Evolutionary conservation across 345 rosid genomes (phyloP).

Genomic region (Populus deltoides): DNA sequence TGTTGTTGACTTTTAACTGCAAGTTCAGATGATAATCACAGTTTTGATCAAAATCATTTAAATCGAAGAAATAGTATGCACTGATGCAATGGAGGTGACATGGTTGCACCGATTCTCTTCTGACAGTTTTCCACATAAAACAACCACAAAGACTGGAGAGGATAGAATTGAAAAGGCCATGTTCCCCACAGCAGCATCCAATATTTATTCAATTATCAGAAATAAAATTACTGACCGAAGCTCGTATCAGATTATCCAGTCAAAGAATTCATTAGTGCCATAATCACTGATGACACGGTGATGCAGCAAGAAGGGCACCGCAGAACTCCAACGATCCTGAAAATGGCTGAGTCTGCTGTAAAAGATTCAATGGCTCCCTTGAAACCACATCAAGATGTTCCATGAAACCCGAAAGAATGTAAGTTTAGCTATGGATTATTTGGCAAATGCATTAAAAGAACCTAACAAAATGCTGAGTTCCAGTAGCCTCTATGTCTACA

Average conservation of each 20-base stretch:
- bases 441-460: conserved; percentile 24
- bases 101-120: too few relatives aligned
- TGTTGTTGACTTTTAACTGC: too few relatives aligned
- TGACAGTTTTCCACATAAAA: too few relatives aligned
- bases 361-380: conserved; percentile 20
- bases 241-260: too few relatives aligned
- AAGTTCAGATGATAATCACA: too few relatives aligned
- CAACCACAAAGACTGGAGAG: too few relatives aligned
- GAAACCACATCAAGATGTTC: conserved; percentile 16
- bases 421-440: conserved; percentile 41
- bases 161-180: not conserved
- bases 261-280: too few relatives aligned
- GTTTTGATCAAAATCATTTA: too few relatives aligned
- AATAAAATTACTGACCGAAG: not conserved
- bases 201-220: not conserved
- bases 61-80: too few relatives aligned
- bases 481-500: conserved; percentile 28
- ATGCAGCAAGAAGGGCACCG: not conserved
- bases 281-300: not conserved
- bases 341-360: too few relatives aligned
- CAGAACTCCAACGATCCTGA: not conserved
- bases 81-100: too few relatives aligned
- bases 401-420: conserved; percentile 31
- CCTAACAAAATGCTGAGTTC: conserved; percentile 29
- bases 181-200: not conserved